A percentile compares a stretch with the other conserved stretches of the same genome.
Conservation (phyloP, 2,329 filamentous ascomycete species). For the Didymella pinodella region DNA sequence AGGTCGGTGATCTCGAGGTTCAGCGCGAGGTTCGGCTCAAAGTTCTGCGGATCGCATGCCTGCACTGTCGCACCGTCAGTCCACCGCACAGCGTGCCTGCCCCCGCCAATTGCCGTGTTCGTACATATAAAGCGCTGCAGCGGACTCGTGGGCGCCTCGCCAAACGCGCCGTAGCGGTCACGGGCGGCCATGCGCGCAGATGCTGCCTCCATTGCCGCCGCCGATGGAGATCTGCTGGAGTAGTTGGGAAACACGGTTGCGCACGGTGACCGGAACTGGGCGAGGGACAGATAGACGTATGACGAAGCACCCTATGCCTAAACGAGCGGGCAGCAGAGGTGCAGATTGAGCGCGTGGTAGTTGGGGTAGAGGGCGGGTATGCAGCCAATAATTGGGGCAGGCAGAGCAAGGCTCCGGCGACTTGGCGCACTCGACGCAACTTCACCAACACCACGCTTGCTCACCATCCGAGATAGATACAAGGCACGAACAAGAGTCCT, state of each 20-base stretch:
- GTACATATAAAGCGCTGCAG: constrained; percentile 89
- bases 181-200: constrained; percentile 94
- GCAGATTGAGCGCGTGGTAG: constrained; percentile 19
- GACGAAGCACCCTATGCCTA: constrained; percentile 22
- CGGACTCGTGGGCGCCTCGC: constrained; percentile 80
- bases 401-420: neutral
- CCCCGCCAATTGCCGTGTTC: constrained; percentile 27
- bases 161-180: constrained; percentile 88
- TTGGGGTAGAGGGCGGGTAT: constrained; percentile 17
- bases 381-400: constrained; percentile 13
- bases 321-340: constrained; percentile 15
- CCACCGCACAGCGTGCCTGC: constrained; percentile 7
- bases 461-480: too few relatives aligned
- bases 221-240: constrained; percentile 24
- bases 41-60: constrained; percentile 96
- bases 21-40: constrained; percentile 94
- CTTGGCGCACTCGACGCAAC: neutral
- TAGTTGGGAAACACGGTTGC: constrained; percentile 26
- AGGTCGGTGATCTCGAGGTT: constrained; percentile 96
- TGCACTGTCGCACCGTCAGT: constrained; percentile 64
- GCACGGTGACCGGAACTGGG: constrained; percentile 17
- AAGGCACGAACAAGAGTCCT: too few relatives aligned
- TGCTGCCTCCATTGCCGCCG: constrained; percentile 78
- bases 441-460: too few relatives aligned
- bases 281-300: constrained; percentile 20